Percentiles rank a stretch among this genome's conserved stretches.
phyloP scores from a whole-genome alignment of 2,329 filamentous ascomycete species.

The Dactylellina leptospora region DNA sequence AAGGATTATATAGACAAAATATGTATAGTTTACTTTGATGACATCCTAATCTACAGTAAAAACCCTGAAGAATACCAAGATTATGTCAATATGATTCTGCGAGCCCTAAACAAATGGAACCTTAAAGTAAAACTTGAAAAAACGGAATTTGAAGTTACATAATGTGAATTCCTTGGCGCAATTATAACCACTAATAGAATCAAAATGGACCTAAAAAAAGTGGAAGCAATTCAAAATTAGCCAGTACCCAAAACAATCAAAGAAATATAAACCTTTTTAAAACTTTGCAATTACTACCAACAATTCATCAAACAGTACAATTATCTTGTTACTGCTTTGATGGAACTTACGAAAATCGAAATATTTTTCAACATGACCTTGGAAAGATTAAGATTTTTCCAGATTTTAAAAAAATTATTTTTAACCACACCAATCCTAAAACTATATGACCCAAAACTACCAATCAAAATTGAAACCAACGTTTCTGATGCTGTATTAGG shows the following conservation, averaged over 20 bases:
- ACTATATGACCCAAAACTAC: slow-evolving; percentile 17
- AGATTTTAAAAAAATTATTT: slow-evolving; percentile 19
- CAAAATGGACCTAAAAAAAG: no score
- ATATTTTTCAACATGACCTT: not conserved
- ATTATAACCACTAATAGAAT: not conserved
- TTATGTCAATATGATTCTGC: not conserved
- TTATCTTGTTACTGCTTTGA: no score
- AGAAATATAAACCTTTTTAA: not conserved
- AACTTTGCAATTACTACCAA: no score
- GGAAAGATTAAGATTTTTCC: no score
- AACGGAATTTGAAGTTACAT: not conserved
- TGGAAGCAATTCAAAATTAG: no score
- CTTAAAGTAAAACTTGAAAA: not conserved
- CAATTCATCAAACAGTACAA: no score
- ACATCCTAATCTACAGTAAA: not conserved
- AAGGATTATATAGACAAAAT: slow-evolving; percentile 5
- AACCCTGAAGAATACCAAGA: not conserved
- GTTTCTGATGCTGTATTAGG: not conserved
- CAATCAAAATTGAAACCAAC: slow-evolving; percentile 8
- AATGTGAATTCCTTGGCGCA: not conserved
- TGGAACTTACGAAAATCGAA: no score
- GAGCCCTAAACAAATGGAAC: slow-evolving; percentile 2
- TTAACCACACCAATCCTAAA: slow-evolving; percentile 11
- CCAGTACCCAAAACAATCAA: no score
- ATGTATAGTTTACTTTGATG: not conserved